Evolutionary conservation across 495 filamentous ascomycete genomes (phyloP).

Genomic region (Penicillium manginii): DNA sequence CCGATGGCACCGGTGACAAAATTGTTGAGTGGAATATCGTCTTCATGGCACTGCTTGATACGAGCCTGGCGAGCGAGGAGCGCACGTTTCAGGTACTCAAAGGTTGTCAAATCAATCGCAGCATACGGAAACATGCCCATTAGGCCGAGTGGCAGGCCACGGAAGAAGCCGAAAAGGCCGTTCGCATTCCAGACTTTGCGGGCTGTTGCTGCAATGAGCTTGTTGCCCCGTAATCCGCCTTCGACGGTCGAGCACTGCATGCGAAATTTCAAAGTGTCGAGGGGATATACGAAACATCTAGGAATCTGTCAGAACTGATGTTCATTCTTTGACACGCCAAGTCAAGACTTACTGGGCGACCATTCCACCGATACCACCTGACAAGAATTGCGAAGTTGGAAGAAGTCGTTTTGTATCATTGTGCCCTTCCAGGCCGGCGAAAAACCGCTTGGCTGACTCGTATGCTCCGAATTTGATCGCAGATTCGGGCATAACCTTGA

Average conservation of each 20-base stretch:
- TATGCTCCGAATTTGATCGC: conserved; percentile 97
- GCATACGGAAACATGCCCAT: conserved; percentile 97
- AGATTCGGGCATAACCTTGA: conserved; percentile 98
- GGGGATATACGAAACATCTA: conserved; percentile 90
- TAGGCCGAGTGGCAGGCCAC: conserved; percentile 88
- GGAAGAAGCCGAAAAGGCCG: conserved; percentile 80
- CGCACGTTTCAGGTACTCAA: conserved; percentile 84
- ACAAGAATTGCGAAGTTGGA: conserved; percentile 83
- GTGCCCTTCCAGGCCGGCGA: conserved; percentile 88
- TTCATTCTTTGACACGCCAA: not conserved
- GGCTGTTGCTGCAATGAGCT: conserved; percentile 78
- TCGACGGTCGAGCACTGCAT: conserved; percentile 93
- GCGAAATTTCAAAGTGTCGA: conserved; percentile 97
- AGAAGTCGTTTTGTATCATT: conserved; percentile 76
- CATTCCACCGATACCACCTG: conserved; percentile 89
- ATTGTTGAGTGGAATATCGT: conserved; percentile 76
- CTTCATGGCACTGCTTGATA: conserved; percentile 71
- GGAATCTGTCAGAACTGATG: conserved; percentile 25
- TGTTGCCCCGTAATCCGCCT: conserved; percentile 82
- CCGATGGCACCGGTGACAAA: conserved; percentile 83
- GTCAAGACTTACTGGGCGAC: conserved; percentile 71
- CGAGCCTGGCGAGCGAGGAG: conserved; percentile 73
- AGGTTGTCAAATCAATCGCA: conserved; percentile 93
- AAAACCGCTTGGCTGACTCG: conserved; percentile 85
- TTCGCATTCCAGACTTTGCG: conserved; percentile 80